Percentiles rank a stretch among this genome's conserved stretches.
phyloP scores from a whole-genome alignment of 495 filamentous ascomycete species.

The Trichodelitschia bisporula region DNA sequence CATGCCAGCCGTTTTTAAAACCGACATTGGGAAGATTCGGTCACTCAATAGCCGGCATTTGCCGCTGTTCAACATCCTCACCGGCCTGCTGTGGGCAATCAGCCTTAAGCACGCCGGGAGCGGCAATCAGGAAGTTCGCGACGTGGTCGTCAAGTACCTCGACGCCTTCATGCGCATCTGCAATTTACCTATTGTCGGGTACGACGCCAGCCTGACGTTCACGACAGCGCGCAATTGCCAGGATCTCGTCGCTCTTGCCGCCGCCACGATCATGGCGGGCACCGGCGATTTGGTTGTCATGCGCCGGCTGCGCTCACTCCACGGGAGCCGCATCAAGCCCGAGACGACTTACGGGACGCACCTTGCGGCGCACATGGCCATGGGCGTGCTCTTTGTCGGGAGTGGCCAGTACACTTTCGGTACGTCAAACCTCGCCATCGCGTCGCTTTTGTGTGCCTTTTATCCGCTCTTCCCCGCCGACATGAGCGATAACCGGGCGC shows the following conservation, averaged over 20 bases:
- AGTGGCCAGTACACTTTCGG: constrained; percentile 81
- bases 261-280: constrained; percentile 82
- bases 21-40: constrained; percentile 25
- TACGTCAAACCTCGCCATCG: constrained; percentile 67
- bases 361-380: constrained; percentile 73
- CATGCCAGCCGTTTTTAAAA: constrained; percentile 41
- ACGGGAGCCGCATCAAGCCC: constrained; percentile 63
- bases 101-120: constrained; percentile 76
- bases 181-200: constrained; percentile 36
- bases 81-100: constrained; percentile 68
- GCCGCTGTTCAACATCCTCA: constrained; percentile 78
- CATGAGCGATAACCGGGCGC: constrained; percentile 78
- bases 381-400: constrained; percentile 76
- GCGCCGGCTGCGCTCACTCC: constrained; percentile 64
- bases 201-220: constrained; percentile 58
- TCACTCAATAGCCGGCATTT: constrained; percentile 50
- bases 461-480: constrained; percentile 78
- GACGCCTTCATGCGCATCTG: constrained; percentile 70
- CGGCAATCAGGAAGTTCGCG: constrained; percentile 39
- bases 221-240: constrained; percentile 75
- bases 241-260: constrained; percentile 55
- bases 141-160: constrained; percentile 62
- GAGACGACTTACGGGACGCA: constrained; percentile 85
- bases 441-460: constrained; percentile 70
- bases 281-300: constrained; percentile 79